Conservation (phyloP, 495 filamentous ascomycete genomes). For the Xylaria bambusicola region DNA sequence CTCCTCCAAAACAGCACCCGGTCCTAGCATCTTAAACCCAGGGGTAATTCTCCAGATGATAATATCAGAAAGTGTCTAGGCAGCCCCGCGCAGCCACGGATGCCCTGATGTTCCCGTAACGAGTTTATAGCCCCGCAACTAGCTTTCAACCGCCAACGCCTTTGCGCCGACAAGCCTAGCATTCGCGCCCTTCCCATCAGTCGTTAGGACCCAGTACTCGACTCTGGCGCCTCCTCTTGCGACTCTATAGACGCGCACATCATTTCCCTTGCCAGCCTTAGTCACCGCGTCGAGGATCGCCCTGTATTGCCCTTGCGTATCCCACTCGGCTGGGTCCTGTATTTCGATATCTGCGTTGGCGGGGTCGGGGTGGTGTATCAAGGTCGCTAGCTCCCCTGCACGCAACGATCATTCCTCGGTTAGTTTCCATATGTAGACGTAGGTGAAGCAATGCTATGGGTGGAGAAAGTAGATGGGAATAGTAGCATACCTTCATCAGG, state of each 20-base stretch:
- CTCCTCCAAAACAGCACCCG: neutral
- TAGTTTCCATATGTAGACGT: neutral
- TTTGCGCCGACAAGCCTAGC: constrained; percentile 71
- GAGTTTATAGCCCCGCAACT: neutral
- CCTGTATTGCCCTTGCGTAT: constrained; percentile 59
- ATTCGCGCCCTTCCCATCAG: constrained; percentile 49
- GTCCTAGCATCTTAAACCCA: neutral
- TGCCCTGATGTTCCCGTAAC: neutral
- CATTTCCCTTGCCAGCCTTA: constrained; percentile 57
- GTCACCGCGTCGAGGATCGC: constrained; percentile 59
- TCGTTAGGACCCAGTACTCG: constrained; percentile 77
- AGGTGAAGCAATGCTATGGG: neutral
- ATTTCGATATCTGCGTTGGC: constrained; percentile 54
- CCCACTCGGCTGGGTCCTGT: constrained; percentile 60
- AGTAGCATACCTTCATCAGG: constrained; percentile 61
- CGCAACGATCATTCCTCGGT: constrained; percentile 14
- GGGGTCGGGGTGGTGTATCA: constrained; percentile 56
- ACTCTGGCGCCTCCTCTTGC: constrained; percentile 57
- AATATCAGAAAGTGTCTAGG: neutral
- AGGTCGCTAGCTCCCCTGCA: constrained; percentile 58
- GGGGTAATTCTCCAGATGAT: neutral
- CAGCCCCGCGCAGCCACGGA: neutral
- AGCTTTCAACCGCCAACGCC: constrained; percentile 75
- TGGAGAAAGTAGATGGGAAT: constrained; percentile 21
- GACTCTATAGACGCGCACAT: constrained; percentile 74